Conservation (phyloP, 768 basidiomycete genomes). For the Kwoniella shandongensis region DNA sequence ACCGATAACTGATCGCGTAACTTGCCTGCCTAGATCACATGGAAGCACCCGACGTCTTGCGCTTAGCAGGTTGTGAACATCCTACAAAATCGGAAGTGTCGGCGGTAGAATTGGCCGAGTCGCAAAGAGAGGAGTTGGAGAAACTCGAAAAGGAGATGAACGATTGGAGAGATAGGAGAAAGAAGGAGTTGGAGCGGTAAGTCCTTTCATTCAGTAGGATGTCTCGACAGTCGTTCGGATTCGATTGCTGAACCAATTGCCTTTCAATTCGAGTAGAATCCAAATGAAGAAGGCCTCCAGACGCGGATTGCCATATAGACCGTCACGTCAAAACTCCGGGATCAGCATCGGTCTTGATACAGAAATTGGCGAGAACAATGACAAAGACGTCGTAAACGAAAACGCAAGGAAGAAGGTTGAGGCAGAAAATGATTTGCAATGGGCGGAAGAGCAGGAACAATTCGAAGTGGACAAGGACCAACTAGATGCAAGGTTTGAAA, state of each 20-base stretch:
- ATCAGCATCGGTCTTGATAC: neutral
- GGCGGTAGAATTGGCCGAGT: slow-evolving; percentile 30
- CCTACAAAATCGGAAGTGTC: slow-evolving; percentile 34
- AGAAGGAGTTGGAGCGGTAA: slow-evolving; percentile 44
- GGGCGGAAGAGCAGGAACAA: neutral
- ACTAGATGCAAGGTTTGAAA: slow-evolving; percentile 13
- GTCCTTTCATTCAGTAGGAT: slow-evolving; percentile 2
- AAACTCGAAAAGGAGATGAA: slow-evolving; percentile 41
- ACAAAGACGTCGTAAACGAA: neutral
- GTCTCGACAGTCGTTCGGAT: too few relatives aligned
- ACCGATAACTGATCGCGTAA: neutral
- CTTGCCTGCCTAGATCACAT: slow-evolving; percentile 43
- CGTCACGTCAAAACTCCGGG: slow-evolving; percentile 1
- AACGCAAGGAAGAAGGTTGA: neutral
- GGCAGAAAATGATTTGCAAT: neutral
- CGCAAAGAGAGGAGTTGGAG: slow-evolving; percentile 37
- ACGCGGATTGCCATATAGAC: slow-evolving; percentile 26
- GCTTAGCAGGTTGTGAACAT: slow-evolving; percentile 38
- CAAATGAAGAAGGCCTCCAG: slow-evolving; percentile 38
- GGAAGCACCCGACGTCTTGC: slow-evolving; percentile 52
- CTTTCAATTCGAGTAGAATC: slow-evolving; percentile 30
- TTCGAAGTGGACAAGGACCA: neutral
- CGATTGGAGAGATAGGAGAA: slow-evolving; percentile 37
- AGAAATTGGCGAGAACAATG: neutral
- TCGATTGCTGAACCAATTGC: too few relatives aligned